phyloP scores from a whole-genome alignment of 306 rosid genomes.

The Malus asiatica region DNA sequence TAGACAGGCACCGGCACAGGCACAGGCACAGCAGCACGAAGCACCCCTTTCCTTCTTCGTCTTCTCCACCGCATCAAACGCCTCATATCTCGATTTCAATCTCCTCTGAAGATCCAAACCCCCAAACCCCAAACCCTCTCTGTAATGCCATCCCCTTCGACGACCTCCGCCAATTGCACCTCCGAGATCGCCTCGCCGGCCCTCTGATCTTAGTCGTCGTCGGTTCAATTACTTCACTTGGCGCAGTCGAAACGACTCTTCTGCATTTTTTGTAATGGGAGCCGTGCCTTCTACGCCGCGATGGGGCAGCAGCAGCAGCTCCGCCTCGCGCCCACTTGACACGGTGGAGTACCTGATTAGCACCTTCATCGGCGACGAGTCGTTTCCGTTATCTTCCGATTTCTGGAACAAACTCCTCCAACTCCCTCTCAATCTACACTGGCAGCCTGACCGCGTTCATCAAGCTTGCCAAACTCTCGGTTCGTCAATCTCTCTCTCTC shows the following conservation, averaged over 20 bases:
- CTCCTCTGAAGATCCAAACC: slow-evolving; percentile 31
- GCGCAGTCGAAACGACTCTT: background rate
- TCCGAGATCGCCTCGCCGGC: slow-evolving; percentile 15
- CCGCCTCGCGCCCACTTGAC: slow-evolving; percentile 48
- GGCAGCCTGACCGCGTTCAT: slow-evolving; percentile 67
- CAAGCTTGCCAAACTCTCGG: slow-evolving; percentile 91
- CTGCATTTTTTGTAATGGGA: slow-evolving; percentile 48
- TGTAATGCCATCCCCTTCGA: slow-evolving; percentile 34
- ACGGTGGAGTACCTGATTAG: slow-evolving; percentile 86
- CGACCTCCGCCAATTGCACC: slow-evolving; percentile 26
- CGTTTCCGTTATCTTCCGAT: slow-evolving; percentile 84
- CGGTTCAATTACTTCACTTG: background rate
- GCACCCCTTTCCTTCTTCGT: slow-evolving; percentile 15
- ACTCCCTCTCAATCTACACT: slow-evolving; percentile 69
- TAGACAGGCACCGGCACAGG: background rate
- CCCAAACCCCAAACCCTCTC: background rate
- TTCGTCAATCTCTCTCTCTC: slow-evolving; percentile 26
- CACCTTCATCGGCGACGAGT: slow-evolving; percentile 69
- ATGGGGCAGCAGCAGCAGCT: slow-evolving; percentile 22
- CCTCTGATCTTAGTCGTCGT: slow-evolving; percentile 4
- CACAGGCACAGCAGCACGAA: slow-evolving; percentile 13
- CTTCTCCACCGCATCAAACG: slow-evolving; percentile 11
- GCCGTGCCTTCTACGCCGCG: slow-evolving; percentile 87
- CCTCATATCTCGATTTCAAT: slow-evolving; percentile 19
- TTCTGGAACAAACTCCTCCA: slow-evolving; percentile 89